Evolutionary conservation across 768 basidiomycete species (phyloP).

Genomic region (Mycena haematopus): DNA sequence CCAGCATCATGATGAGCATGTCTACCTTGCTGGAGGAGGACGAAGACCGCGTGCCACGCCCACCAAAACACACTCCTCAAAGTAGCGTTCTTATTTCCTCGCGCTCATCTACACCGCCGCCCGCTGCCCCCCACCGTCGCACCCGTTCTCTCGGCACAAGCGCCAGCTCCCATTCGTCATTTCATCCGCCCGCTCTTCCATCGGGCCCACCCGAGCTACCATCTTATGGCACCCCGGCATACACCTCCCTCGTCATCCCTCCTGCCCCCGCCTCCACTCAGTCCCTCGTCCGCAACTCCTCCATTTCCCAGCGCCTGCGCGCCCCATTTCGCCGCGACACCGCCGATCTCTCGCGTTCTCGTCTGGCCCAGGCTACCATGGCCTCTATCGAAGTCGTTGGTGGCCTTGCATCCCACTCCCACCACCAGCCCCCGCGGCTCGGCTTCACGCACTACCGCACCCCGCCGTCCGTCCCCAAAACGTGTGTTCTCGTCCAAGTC

Average conservation of each 20-base stretch:
- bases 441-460: slow-evolving; percentile 74
- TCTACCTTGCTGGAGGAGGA: slow-evolving; percentile 59
- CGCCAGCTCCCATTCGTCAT: slow-evolving; percentile 29
- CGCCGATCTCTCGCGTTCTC: slow-evolving; percentile 76
- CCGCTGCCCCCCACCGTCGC: slow-evolving; percentile 11
- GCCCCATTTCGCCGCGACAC: slow-evolving; percentile 35
- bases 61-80: slow-evolving; percentile 11
- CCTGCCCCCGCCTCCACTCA: slow-evolving; percentile 48
- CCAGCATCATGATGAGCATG: slow-evolving; percentile 59
- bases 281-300: slow-evolving; percentile 30
- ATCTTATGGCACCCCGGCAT: slow-evolving; percentile 65
- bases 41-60: slow-evolving; percentile 40
- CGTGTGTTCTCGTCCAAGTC: slow-evolving; percentile 83
- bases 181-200: slow-evolving; percentile 28
- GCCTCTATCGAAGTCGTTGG: slow-evolving; percentile 81
- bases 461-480: slow-evolving; percentile 78
- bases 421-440: slow-evolving; percentile 41
- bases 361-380: slow-evolving; percentile 89
- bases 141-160: slow-evolving; percentile 32
- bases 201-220: slow-evolving; percentile 41
- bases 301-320: slow-evolving; percentile 26
- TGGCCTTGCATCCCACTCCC: slow-evolving; percentile 46
- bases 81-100: slow-evolving; percentile 22
- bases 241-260: slow-evolving; percentile 59
- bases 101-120: not conserved